phyloP scores from a whole-genome alignment of 352 stramenopile genomes.

The Phytophthora ramorum region DNA sequence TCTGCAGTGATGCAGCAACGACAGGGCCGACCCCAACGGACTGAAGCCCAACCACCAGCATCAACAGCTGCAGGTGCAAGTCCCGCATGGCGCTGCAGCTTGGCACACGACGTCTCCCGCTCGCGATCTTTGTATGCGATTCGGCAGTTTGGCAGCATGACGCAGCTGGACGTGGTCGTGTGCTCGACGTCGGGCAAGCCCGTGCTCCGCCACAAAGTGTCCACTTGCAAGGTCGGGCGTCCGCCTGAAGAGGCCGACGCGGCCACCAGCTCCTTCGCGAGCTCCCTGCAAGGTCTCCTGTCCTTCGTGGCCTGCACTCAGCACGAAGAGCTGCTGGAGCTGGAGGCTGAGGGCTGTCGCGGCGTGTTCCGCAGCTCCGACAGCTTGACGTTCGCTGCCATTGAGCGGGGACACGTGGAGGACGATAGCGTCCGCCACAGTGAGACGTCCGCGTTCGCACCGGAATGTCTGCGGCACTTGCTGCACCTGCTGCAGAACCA shows the following conservation, averaged over 20 bases:
- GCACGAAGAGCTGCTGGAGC: conserved; percentile 59
- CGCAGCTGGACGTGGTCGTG: conserved; percentile 61
- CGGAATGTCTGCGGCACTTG: conserved; percentile 52
- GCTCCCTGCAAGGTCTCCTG: conserved; percentile 70
- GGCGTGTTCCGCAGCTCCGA: conserved; percentile 59
- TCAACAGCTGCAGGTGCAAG: not conserved
- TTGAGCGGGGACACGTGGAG: conserved; percentile 39
- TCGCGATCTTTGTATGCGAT: not conserved
- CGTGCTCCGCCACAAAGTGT: conserved; percentile 55
- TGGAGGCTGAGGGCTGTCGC: conserved; percentile 46
- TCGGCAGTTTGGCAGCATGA: conserved; percentile 1
- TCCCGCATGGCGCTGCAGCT: conserved; percentile 14
- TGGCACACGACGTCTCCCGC: not conserved
- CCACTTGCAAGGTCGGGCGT: conserved; percentile 1
- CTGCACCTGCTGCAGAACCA: conserved; percentile 59
- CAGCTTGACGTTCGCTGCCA: conserved; percentile 61
- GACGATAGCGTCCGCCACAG: conserved; percentile 8
- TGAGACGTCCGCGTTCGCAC: conserved; percentile 20
- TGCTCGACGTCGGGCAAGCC: conserved; percentile 70
- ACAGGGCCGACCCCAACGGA: not conserved
- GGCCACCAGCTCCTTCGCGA: conserved; percentile 57
- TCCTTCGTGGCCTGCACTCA: conserved; percentile 68
- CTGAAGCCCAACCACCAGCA: not conserved
- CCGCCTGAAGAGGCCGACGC: conserved; percentile 25
- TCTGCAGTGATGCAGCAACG: not conserved